A percentile compares a stretch with the other conserved stretches of the same genome.
phyloP scores from a whole-genome alignment of 2,329 filamentous ascomycete genomes.

The Aspergillus uvarum region DNA sequence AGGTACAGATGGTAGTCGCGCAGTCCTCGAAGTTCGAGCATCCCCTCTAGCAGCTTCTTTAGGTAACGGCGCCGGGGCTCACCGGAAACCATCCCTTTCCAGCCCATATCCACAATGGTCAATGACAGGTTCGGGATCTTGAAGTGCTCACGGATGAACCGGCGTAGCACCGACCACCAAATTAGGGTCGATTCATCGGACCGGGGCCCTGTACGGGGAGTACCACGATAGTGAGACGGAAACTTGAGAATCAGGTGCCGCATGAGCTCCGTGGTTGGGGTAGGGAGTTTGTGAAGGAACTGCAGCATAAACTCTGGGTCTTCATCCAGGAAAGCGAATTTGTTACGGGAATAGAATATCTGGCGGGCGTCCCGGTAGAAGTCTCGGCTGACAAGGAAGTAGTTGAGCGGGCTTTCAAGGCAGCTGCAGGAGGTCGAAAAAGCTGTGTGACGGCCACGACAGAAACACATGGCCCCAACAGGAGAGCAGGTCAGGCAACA shows the following conservation, averaged over 20 bases:
- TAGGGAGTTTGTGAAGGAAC: conserved; percentile 20
- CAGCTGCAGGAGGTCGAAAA: conserved; percentile 27
- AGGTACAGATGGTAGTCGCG: conserved; percentile 23
- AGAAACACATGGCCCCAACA: conserved; percentile 23
- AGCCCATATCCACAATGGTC: conserved; percentile 22
- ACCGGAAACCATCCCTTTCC: neutral
- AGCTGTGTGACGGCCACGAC: conserved; percentile 20
- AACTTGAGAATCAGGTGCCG: conserved; percentile 25
- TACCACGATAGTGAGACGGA: conserved; percentile 12
- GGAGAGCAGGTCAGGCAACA: conserved; percentile 28
- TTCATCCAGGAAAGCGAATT: conserved; percentile 25
- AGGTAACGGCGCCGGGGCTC: conserved; percentile 17
- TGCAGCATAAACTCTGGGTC: conserved; percentile 25
- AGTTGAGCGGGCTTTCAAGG: conserved; percentile 23
- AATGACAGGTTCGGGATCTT: conserved; percentile 21
- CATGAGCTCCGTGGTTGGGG: conserved; percentile 20
- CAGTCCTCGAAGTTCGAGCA: conserved; percentile 20
- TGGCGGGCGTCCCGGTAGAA: conserved; percentile 24
- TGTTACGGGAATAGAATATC: conserved; percentile 23
- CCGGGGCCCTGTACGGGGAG: conserved; percentile 3
- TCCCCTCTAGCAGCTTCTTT: conserved; percentile 20
- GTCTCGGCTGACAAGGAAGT: conserved; percentile 25
- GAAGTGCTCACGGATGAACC: conserved; percentile 32
- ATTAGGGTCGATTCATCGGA: conserved; percentile 14
- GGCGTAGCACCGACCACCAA: conserved; percentile 26